Percentiles rank a stretch among this genome's conserved stretches.
Conservation (phyloP, 2,329 filamentous ascomycete species). For the Epichloe coenophiala region DNA sequence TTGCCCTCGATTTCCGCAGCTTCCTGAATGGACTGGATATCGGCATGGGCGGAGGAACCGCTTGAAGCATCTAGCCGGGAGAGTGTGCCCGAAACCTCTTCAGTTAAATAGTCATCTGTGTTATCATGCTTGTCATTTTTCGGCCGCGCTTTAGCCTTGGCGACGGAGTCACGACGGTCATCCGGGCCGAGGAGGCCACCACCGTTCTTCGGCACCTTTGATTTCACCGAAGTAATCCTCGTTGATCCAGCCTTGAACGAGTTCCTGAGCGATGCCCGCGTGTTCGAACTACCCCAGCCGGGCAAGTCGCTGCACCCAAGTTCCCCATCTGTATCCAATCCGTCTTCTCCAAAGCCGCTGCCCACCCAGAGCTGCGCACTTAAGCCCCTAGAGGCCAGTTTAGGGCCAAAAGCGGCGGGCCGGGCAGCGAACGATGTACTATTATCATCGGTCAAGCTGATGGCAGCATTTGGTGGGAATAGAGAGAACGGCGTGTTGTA, state of each 20-base stretch:
- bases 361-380: conserved; percentile 91
- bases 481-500: conserved; percentile 70
- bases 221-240: conserved; percentile 8
- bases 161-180: conserved; percentile 12
- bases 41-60: conserved; percentile 48
- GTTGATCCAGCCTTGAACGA: conserved; percentile 18
- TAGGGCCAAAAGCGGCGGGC: conserved; percentile 83
- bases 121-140: conserved; percentile 45
- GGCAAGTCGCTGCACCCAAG: conserved; percentile 90
- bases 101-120: conserved; percentile 73
- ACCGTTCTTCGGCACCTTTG: conserved; percentile 8
- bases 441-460: conserved; percentile 94
- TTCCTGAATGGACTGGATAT: conserved; percentile 86
- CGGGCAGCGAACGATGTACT: conserved; percentile 91
- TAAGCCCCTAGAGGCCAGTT: conserved; percentile 59
- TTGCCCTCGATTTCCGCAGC: conserved; percentile 87
- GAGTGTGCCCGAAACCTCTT: conserved; percentile 23
- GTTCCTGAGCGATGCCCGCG: conserved; percentile 30
- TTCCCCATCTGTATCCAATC: conserved; percentile 60
- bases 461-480: conserved; percentile 89
- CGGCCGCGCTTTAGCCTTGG: conserved; percentile 5
- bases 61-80: conserved; percentile 23
- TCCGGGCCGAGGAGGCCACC: conserved; percentile 15
- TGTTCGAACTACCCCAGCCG: conserved; percentile 59
- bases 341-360: conserved; percentile 77